A percentile compares a stretch with the other conserved stretches of the same genome.
phyloP scores from a whole-genome alignment of 2,329 filamentous ascomycete genomes.

The Microdochium paspali region DNA sequence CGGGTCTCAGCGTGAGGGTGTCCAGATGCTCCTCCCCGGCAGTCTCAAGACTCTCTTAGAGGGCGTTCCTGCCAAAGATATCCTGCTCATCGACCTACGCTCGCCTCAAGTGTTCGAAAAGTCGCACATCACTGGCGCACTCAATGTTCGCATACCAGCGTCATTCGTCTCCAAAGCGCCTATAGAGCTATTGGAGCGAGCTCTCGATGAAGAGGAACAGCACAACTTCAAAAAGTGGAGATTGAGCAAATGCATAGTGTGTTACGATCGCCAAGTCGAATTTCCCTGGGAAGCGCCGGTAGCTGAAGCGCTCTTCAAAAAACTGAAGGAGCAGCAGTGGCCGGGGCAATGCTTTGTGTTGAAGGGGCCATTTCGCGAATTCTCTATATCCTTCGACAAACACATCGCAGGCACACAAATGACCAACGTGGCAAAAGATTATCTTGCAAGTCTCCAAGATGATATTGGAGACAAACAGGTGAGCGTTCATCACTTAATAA shows the following conservation, averaged over 20 bases:
- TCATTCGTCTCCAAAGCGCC: conserved; percentile 37
- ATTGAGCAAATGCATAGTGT: conserved; percentile 36
- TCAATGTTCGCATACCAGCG: conserved; percentile 40
- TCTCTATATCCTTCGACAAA: conserved; percentile 40
- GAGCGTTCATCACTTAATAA: conserved; percentile 6
- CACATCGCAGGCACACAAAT: conserved; percentile 36
- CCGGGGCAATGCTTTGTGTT: conserved; percentile 41
- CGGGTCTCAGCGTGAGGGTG: conserved; percentile 17
- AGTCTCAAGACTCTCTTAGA: conserved; percentile 41
- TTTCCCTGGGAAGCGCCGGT: conserved; percentile 40
- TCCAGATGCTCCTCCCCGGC: conserved; percentile 40
- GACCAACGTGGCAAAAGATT: conserved; percentile 28
- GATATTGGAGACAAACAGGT: conserved; percentile 22
- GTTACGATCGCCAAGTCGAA: conserved; percentile 42
- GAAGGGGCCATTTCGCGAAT: conserved; percentile 47
- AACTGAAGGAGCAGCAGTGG: conserved; percentile 38
- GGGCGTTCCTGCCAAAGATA: conserved; percentile 34
- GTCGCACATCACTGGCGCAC: conserved; percentile 41
- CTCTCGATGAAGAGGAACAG: conserved; percentile 39
- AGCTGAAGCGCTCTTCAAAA: conserved; percentile 32
- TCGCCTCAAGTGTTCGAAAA: conserved; percentile 34
- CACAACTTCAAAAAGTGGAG: conserved; percentile 36
- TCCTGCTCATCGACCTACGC: conserved; percentile 40
- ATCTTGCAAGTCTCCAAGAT: conserved; percentile 27
- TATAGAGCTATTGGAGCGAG: conserved; percentile 40